Percentiles rank a stretch among this genome's conserved stretches.
Evolutionary conservation across 805 yeast species (phyloP).

Genomic region (Candida sonorensis): DNA sequence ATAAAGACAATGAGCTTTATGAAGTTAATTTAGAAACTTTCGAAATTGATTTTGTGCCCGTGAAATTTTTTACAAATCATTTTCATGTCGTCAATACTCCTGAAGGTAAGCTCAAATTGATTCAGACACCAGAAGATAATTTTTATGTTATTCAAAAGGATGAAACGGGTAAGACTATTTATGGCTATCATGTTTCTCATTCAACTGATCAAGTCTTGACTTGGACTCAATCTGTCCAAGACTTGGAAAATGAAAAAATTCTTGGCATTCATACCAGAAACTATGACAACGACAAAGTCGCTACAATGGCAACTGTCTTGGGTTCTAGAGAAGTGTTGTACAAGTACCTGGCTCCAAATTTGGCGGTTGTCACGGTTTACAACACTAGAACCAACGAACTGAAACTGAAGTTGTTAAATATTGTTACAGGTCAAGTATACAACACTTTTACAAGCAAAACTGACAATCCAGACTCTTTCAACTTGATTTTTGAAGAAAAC

Average conservation of each 20-base stretch:
- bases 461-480: slow-evolving; percentile 28
- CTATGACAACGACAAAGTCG: slow-evolving; percentile 32
- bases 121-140: slow-evolving; percentile 9
- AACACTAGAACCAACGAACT: slow-evolving; percentile 26
- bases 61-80: slow-evolving; percentile 1
- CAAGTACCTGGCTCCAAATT: slow-evolving; percentile 75
- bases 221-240: slow-evolving; percentile 11
- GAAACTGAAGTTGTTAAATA: slow-evolving; percentile 52
- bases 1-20: slow-evolving; percentile 3
- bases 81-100: slow-evolving; percentile 5
- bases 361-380: slow-evolving; percentile 42
- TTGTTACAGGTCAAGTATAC: slow-evolving; percentile 57
- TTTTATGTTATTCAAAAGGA: slow-evolving; percentile 9
- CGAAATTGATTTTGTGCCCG: slow-evolving; percentile 1
- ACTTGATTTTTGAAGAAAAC: slow-evolving; percentile 68
- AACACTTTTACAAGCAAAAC: slow-evolving; percentile 31
- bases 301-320: slow-evolving; percentile 61
- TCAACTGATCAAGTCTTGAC: slow-evolving; percentile 5
- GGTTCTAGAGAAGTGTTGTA: slow-evolving; percentile 70
- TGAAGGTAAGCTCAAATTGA: slow-evolving; percentile 4
- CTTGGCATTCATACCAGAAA: slow-evolving; percentile 34
- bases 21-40: slow-evolving; percentile 4
- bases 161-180: slow-evolving; percentile 3
- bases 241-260: slow-evolving; percentile 28
- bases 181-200: slow-evolving; percentile 9